phyloP scores from a whole-genome alignment of 2,329 filamentous ascomycete genomes.

The Penicillium sp. region DNA sequence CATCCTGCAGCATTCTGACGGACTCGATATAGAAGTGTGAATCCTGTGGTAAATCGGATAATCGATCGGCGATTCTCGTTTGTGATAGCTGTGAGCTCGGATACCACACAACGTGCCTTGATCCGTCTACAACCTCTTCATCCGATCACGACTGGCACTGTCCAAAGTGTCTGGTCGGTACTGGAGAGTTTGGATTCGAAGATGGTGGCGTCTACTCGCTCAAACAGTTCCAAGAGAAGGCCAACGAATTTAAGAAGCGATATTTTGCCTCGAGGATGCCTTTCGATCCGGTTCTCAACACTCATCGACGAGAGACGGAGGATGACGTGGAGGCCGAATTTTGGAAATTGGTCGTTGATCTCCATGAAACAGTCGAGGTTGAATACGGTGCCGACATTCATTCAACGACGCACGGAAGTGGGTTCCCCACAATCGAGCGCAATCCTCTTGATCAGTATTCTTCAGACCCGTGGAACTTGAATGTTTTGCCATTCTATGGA shows the following conservation, averaged over 20 bases:
- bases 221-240: constrained; percentile 92
- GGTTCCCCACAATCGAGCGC: constrained; percentile 89
- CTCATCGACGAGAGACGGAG: constrained; percentile 74
- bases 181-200: constrained; percentile 94
- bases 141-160: constrained; percentile 94
- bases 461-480: constrained; percentile 91
- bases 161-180: constrained; percentile 87
- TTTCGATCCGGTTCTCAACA: constrained; percentile 76
- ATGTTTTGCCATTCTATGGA: constrained; percentile 79
- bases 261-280: constrained; percentile 91
- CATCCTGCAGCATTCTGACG: constrained; percentile 10
- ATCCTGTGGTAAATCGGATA: constrained; percentile 73
- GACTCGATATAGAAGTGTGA: constrained; percentile 65
- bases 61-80: constrained; percentile 62
- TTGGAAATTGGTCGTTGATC: constrained; percentile 87
- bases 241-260: constrained; percentile 85
- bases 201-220: constrained; percentile 94
- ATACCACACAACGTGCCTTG: constrained; percentile 81
- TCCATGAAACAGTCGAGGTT: constrained; percentile 93
- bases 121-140: constrained; percentile 70
- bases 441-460: constrained; percentile 83
- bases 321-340: constrained; percentile 96
- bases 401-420: constrained; percentile 94
- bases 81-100: constrained; percentile 91
- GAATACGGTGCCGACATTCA: constrained; percentile 98